Base-by-base conservation (phyloP, 2,329 filamentous ascomycete species). In the Dactylellina leptospora region DNA sequence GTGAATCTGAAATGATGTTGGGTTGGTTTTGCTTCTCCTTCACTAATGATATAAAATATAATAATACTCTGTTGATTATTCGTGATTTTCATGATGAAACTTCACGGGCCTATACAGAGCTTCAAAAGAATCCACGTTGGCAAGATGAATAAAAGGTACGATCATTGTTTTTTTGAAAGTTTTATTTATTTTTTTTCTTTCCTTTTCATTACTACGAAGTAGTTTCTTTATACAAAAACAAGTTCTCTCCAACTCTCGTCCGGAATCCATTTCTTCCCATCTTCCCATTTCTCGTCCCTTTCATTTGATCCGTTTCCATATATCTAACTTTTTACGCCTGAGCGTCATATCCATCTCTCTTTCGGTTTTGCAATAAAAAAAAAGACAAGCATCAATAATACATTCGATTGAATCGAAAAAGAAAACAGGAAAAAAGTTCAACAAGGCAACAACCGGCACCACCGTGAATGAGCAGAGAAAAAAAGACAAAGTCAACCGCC, bases 321-420 rank as follows among this genome's bases (percentile, higher is more conserved):
- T n/a, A n/a, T n/a, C n/a, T n/a, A n/a, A n/a, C n/a, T n/a, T n/a
- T n/a, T n/a, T n/a, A n/a, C n/a, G n/a, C n/a, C n/a, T 40, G 36
- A 40, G 11, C 16, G 25, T 45, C 9, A 9, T 20, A 13, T 16
- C 38, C 28, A n/a, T 27, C 28, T 53, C 11, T 36, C 10, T 44
- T 20, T 38, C 45, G 16, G n/a, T 27, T 11, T 33, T 28, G 28
- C 18, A 58, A 27, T 45, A 25, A 53, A 25, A 59, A 48, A 50
- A 59, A 45, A 59, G 54, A 36, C 48, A 58, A 56, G 9, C 5
- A 74, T 75, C 73, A 76, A 59, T 75, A 74, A 76, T 48, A 60
- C 69, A 44, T 28, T 47, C 42, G 47, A 45, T 54, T n/a, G 45
- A 62, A 62, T 53, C 36, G 45, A 74, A 40, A 33, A 71, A 59